These are phyloP conservation scores for Boletus tomentosulus DNA, from an alignment of 768 basidiomycete genomes.

Conservation along the genomic window DNA sequence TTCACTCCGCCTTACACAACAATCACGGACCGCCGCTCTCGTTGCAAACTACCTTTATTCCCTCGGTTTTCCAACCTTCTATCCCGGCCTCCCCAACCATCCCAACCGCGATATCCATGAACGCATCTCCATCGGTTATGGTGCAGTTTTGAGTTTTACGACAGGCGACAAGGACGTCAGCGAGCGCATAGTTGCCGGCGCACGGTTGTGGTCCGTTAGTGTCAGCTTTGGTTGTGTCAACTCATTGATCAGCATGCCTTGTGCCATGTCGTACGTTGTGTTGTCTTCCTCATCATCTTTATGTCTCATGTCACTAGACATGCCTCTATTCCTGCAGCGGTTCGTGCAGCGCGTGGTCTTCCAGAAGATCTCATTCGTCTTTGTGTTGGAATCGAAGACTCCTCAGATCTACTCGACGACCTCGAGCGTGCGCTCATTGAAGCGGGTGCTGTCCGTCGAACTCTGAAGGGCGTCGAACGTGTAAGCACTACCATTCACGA, in stretches of 20 bases:
- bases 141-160: conserved; percentile 92
- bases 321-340: conserved; percentile 93
- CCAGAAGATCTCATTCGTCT: conserved; percentile 98
- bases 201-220: conserved; percentile 94
- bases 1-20: conserved; percentile 92
- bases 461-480: conserved; percentile 38
- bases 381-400: conserved; percentile 97
- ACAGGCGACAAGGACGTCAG: conserved; percentile 89
- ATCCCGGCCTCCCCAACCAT: conserved; percentile 83
- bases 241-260: conserved; percentile 98
- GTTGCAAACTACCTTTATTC: conserved; percentile 83
- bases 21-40: conserved; percentile 74
- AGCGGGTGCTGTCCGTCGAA: conserved; percentile 77
- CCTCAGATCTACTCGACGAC: conserved; percentile 89
- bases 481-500: conserved; percentile 49
- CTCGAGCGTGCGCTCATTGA: conserved; percentile 89
- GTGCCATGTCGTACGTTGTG: conserved; percentile 92
- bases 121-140: conserved; percentile 85
- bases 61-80: conserved; percentile 88
- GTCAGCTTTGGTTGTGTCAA: conserved; percentile 99
- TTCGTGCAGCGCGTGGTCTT: conserved; percentile 92
- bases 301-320: conserved; percentile 46
- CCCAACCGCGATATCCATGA: conserved; percentile 86
- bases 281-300: not conserved
- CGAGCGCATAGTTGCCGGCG: conserved; percentile 88